Evolutionary conservation across 2,329 filamentous ascomycete species (phyloP), one percentile per base, ranked within the genome.

Genomic region (Phialocephala sp.): DNA sequence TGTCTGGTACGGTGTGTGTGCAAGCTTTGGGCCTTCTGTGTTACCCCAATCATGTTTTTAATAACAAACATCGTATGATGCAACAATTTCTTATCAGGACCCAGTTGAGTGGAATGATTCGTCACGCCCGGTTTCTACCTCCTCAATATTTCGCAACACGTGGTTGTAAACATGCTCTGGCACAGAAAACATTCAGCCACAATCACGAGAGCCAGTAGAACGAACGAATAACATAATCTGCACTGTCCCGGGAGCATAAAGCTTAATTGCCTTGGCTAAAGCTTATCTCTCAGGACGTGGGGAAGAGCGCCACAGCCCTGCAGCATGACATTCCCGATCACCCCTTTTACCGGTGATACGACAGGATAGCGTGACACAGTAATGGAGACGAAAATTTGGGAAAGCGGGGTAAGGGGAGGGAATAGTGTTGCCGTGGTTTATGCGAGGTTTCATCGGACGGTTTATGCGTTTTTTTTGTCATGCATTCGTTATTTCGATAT

Each of bases 201-300:
- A 32, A 32, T 43, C 5, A 43, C n/a, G n/a, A 43, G 12, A 8
- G 15, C 41, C 6, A 18, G 15, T 43, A 43, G n/a, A 43, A 43
- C 41, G 6, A 18, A 18, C 2, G 15, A 43, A n/a, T n/a, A 43
- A 6, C 4, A 6, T 22, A 2, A n/a, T 11, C n/a, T 20, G 6
- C 8, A 20, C 2, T 50, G n/a, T n/a, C 18, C 5, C 2, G 8
- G 4, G 18, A 12, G n/a, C 18, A 22, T n/a, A 24, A 22, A 50
- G n/a, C n/a, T 50, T 50, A 14, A n/a, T 20, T 22, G n/a, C n/a
- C 45, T 50, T 50, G 45, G 45, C n/a, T 6, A 50, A n/a, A 50
- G 45, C 45, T 50, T 50, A 50, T 50, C 45, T 50, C 20, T 20
- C n/a, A 5, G 3, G 22, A n/a, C 22, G 45, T 50, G n/a, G 45